Percentiles rank a stretch among this genome's conserved stretches.
Evolutionary conservation across 345 rosid genomes (phyloP).

Genomic region (Trapa incisa): DNA sequence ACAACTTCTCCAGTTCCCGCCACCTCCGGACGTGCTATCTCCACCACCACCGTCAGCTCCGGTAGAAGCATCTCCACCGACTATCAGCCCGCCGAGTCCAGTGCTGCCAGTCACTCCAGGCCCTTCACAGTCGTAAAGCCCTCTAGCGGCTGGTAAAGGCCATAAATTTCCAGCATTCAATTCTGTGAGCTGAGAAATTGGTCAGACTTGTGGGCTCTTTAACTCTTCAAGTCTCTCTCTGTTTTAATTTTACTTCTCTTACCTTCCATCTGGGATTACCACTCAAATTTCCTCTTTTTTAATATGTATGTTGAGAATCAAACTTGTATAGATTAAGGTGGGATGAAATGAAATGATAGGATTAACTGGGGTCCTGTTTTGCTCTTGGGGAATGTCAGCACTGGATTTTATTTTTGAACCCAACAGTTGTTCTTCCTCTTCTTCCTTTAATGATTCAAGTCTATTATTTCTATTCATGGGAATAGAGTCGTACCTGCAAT

Average conservation of each 20-base stretch:
- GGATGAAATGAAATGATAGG: background rate
- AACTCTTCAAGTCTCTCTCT: too few species aligned
- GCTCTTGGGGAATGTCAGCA: background rate
- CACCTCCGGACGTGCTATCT: conserved; percentile 17
- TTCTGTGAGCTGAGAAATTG: background rate
- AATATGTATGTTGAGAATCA: background rate
- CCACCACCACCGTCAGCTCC: conserved; percentile 15
- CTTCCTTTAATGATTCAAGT: background rate
- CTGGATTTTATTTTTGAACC: background rate
- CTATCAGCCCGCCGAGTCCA: conserved; percentile 35
- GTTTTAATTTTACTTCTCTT: too few species aligned
- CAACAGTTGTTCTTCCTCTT: background rate
- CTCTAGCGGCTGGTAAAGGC: background rate
- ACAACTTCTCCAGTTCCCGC: conserved; percentile 18
- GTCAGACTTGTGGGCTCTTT: background rate
- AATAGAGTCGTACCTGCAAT: background rate
- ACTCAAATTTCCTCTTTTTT: background rate
- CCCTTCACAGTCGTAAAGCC: conserved; percentile 33
- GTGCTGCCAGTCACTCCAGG: conserved; percentile 36
- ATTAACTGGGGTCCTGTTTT: background rate
- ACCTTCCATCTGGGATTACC: background rate
- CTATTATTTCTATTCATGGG: background rate
- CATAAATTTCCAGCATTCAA: background rate
- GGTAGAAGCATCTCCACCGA: conserved; percentile 37
- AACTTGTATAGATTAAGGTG: conserved; percentile 5